phyloP scores from a whole-genome alignment of 2,329 filamentous ascomycete species.

The Colletotrichum musae region DNA sequence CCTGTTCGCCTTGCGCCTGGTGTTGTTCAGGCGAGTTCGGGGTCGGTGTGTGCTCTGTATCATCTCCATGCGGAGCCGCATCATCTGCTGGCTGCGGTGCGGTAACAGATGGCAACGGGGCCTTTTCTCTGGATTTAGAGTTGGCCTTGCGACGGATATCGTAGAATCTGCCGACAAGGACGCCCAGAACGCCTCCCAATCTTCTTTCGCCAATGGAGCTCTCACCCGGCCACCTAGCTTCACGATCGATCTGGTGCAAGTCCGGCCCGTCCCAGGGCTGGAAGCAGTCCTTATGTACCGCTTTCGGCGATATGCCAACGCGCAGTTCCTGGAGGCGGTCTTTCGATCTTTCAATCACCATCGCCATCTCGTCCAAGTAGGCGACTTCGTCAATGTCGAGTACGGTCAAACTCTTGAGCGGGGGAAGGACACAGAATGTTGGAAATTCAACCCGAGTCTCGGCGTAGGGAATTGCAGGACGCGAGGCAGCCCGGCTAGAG shows the following conservation, averaged over 20 bases:
- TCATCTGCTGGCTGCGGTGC: constrained; percentile 6
- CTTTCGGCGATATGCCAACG: constrained; percentile 76
- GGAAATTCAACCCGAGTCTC: constrained; percentile 80
- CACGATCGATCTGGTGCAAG: constrained; percentile 75
- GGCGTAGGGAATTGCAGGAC: constrained; percentile 61
- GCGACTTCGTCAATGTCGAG: constrained; percentile 87
- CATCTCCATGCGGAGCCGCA: background rate
- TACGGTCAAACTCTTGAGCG: constrained; percentile 81
- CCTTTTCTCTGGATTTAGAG: constrained; percentile 36
- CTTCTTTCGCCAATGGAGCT: constrained; percentile 73
- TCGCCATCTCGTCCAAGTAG: constrained; percentile 86
- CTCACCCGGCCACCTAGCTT: constrained; percentile 68
- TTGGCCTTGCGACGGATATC: constrained; percentile 61
- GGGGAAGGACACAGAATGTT: constrained; percentile 83
- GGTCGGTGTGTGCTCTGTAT: background rate
- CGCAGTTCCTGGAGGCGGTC: constrained; percentile 78
- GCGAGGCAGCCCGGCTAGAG: constrained; percentile 49
- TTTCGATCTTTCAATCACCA: constrained; percentile 80
- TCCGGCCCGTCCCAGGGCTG: constrained; percentile 74
- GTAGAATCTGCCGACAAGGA: constrained; percentile 77
- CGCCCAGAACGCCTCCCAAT: constrained; percentile 77
- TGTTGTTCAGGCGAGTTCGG: background rate
- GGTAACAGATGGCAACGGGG: background rate
- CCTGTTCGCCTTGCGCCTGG: constrained; percentile 5
- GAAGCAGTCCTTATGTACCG: constrained; percentile 65